These are phyloP conservation scores for Sarocladiaceae sp. DNA, from an alignment of 2,329 filamentous ascomycete genomes.

Conservation along the genomic window DNA sequence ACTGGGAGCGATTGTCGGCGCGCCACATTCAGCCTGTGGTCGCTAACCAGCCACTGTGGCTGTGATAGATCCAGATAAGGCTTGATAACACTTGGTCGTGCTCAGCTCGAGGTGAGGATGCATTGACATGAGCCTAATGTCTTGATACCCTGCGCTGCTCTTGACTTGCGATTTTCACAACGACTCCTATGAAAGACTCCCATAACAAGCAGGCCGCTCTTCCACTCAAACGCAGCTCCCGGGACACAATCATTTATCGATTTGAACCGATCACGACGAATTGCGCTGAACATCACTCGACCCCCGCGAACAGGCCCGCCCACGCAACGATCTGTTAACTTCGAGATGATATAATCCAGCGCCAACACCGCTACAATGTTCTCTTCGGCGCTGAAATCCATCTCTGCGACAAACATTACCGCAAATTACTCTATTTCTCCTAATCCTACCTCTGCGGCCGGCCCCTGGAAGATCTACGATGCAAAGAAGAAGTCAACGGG, in stretches of 20 bases:
- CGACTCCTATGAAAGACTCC: neutral
- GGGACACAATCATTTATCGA: no score
- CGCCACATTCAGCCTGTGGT: neutral
- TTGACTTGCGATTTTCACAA: neutral
- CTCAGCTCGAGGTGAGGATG: neutral
- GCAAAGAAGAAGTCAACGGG: constrained; percentile 94
- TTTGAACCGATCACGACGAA: no score
- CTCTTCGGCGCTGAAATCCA: constrained; percentile 88
- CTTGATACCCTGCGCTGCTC: neutral
- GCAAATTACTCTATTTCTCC: constrained; percentile 83
- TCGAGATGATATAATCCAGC: constrained; percentile 8
- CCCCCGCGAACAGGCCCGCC: neutral
- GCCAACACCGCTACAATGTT: constrained; percentile 64
- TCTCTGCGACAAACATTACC: constrained; percentile 83
- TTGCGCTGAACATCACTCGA: neutral
- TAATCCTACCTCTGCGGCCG: constrained; percentile 72
- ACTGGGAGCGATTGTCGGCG: neutral
- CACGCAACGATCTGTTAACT: neutral
- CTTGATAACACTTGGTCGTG: constrained; percentile 2
- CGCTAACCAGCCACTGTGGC: constrained; percentile 6
- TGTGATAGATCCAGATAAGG: neutral
- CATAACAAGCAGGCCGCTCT: no score
- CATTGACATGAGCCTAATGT: neutral
- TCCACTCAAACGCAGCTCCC: no score
- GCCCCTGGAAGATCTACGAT: constrained; percentile 97